Percentiles rank a stretch among this genome's conserved stretches.
Evolutionary conservation across 129 eudicot species (phyloP).

Genomic region (Chrysanthemum lavandulifolium): DNA sequence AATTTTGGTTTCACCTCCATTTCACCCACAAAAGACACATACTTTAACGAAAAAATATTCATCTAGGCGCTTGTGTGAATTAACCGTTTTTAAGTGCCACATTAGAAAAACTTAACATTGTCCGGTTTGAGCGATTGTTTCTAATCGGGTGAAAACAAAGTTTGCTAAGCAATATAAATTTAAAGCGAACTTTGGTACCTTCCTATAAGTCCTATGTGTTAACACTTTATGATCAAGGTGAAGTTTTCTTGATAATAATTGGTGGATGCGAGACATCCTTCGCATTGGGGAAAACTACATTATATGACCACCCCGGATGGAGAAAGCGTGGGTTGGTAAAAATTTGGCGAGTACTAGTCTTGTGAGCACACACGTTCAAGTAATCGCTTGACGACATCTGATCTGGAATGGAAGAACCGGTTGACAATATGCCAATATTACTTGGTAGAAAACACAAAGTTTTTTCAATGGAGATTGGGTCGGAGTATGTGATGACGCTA

Average conservation of each 20-base stretch:
- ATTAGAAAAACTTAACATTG: neutral
- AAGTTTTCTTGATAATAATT: constrained; percentile 18
- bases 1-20: neutral
- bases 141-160: constrained; percentile 3
- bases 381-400: constrained; percentile 32
- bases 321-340: constrained; percentile 20
- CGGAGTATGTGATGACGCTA: constrained; percentile 48
- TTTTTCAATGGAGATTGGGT: constrained; percentile 59
- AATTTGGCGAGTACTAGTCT: constrained; percentile 70
- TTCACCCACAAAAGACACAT: neutral
- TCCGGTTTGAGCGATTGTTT: constrained; percentile 1
- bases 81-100: neutral
- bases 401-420: constrained; percentile 71
- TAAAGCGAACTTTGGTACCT: neutral
- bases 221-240: constrained; percentile 5
- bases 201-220: neutral
- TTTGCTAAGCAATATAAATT: neutral
- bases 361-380: constrained; percentile 52
- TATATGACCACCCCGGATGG: constrained; percentile 93
- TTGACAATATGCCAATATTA: constrained; percentile 43
- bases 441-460: constrained; percentile 54
- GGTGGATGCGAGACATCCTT: constrained; percentile 79
- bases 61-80: neutral
- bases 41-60: neutral
- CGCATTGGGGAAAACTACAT: constrained; percentile 92